These are phyloP conservation scores for Ceriops zippeliana DNA, from an alignment of 345 rosid genomes.

Conservation along the genomic window DNA sequence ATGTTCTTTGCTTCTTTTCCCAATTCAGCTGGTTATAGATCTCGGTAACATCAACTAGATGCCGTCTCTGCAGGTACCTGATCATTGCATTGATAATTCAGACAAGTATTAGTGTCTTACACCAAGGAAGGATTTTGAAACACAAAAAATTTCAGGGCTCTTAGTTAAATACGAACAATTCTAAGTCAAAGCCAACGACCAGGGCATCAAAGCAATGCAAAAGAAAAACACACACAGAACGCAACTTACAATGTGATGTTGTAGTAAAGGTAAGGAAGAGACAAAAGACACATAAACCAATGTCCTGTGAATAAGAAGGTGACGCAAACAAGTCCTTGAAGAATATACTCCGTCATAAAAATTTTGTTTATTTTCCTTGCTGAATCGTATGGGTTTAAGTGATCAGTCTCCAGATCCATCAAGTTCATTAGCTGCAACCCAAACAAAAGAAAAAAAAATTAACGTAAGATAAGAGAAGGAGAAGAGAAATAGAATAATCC, in stretches of 20 bases:
- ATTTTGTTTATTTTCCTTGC: constrained; percentile 30
- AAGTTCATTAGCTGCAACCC: constrained; percentile 39
- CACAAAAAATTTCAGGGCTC: too few species aligned
- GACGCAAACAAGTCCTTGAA: constrained; percentile 35
- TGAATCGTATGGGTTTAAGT: constrained; percentile 42
- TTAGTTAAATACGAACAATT: too few species aligned
- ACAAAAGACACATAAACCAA: constrained; percentile 40
- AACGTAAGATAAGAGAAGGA: not conserved
- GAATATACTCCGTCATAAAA: constrained; percentile 35
- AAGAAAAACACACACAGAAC: not conserved
- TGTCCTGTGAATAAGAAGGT: constrained; percentile 35
- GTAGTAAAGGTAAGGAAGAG: constrained; percentile 37
- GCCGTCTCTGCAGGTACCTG: constrained; percentile 13
- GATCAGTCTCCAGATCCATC: constrained; percentile 42
- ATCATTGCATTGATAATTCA: not conserved
- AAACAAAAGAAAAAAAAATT: not conserved
- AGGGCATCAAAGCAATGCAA: too few species aligned
- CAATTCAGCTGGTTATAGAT: constrained; percentile 17
- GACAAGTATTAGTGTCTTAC: not conserved
- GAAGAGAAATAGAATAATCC: too few species aligned
- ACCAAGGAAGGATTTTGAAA: too few species aligned
- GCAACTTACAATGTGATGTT: constrained; percentile 38
- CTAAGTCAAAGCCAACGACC: not conserved
- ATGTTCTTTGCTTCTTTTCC: constrained; percentile 12
- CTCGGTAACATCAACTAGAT: constrained; percentile 16